Evolutionary conservation across 2,329 filamentous ascomycete species (phyloP).

Genomic region (Calonectria hawksworthii): DNA sequence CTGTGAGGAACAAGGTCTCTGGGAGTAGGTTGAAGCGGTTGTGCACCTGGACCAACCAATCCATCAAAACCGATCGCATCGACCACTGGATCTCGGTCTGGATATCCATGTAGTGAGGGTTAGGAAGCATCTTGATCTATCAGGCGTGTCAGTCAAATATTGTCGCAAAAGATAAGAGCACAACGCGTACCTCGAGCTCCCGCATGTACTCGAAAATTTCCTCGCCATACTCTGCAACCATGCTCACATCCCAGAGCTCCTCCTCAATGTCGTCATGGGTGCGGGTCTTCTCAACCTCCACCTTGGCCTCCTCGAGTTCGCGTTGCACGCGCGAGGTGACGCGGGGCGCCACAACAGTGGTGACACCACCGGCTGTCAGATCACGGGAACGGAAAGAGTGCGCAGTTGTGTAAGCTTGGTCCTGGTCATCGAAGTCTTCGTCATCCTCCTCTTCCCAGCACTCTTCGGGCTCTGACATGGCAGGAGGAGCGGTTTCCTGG

Average conservation of each 20-base stretch:
- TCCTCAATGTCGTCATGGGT: slow-evolving; percentile 86
- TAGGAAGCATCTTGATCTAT: slow-evolving; percentile 84
- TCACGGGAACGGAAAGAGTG: slow-evolving; percentile 81
- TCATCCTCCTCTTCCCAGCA: slow-evolving; percentile 86
- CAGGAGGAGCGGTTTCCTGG: slow-evolving; percentile 43
- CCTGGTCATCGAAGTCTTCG: slow-evolving; percentile 71
- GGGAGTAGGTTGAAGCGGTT: slow-evolving; percentile 90
- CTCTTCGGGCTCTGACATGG: slow-evolving; percentile 69
- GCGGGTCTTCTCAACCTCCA: slow-evolving; percentile 77
- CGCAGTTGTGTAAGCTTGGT: slow-evolving; percentile 82
- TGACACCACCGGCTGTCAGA: slow-evolving; percentile 65
- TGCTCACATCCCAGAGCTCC: slow-evolving; percentile 92
- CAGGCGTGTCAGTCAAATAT: slow-evolving; percentile 40
- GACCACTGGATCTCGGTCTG: slow-evolving; percentile 99
- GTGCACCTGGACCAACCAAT: slow-evolving; percentile 98
- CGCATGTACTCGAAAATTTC: slow-evolving; percentile 97
- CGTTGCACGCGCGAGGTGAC: slow-evolving; percentile 76
- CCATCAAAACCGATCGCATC: slow-evolving; percentile 97
- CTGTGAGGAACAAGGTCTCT: slow-evolving; percentile 93
- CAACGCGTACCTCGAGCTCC: slow-evolving; percentile 79
- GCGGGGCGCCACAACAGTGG: slow-evolving; percentile 78
- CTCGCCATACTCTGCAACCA: slow-evolving; percentile 97
- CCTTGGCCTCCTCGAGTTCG: slow-evolving; percentile 78
- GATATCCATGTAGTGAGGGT: slow-evolving; percentile 95
- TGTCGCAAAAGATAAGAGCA: background rate